Evolutionary conservation across 805 yeast species (phyloP).

Genomic region (Saccharomycopsis sp.): DNA sequence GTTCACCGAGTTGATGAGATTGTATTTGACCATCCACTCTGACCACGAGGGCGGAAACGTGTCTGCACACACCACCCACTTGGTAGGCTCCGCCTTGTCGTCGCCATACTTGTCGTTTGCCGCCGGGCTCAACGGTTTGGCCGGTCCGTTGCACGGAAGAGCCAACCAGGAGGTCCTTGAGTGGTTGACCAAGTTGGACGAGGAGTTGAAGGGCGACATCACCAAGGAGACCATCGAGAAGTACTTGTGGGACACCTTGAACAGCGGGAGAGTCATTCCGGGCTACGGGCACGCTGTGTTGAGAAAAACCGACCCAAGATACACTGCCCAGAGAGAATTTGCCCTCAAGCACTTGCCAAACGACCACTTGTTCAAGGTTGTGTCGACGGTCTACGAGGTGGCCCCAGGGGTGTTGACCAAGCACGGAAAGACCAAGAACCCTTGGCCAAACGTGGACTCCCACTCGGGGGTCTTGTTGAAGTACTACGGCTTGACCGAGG

Average conservation of each 20-base stretch:
- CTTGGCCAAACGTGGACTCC: constrained; percentile 89
- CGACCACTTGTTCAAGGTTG: constrained; percentile 72
- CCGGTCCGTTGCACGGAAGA: constrained; percentile 85
- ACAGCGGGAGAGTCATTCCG: constrained; percentile 80
- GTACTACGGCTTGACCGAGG: constrained; percentile 79
- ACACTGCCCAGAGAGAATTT: constrained; percentile 78
- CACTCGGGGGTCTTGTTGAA: constrained; percentile 81
- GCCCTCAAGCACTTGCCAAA: constrained; percentile 73
- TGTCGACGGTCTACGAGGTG: constrained; percentile 69
- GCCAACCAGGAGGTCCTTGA: constrained; percentile 84
- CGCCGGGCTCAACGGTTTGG: constrained; percentile 79
- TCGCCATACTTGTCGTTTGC: constrained; percentile 74
- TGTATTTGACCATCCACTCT: constrained; percentile 74
- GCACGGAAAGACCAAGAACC: constrained; percentile 89
- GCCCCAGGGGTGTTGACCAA: constrained; percentile 75
- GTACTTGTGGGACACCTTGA: constrained; percentile 72
- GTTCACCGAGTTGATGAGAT: constrained; percentile 72
- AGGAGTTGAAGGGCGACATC: constrained; percentile 54
- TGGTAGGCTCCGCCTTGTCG: constrained; percentile 77
- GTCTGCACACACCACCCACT: constrained; percentile 79
- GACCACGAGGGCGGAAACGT: constrained; percentile 92
- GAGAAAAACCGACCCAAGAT: constrained; percentile 85
- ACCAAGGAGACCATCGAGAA: constrained; percentile 63
- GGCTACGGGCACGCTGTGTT: constrained; percentile 87
- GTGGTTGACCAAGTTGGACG: constrained; percentile 66